phyloP scores from a whole-genome alignment of 2,329 filamentous ascomycete genomes.

The Neonectria neomacrospora region DNA sequence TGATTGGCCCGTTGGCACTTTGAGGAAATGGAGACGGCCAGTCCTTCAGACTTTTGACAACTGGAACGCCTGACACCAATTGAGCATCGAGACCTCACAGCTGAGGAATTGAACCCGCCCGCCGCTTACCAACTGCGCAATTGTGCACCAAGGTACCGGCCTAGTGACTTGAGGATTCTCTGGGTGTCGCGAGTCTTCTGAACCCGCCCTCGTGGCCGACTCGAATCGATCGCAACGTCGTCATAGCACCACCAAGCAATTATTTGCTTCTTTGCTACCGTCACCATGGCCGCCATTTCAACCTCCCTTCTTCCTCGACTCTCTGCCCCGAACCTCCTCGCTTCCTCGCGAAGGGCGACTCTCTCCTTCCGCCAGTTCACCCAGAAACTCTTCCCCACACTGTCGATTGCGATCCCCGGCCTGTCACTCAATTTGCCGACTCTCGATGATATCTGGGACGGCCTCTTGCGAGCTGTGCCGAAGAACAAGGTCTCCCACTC shows the following conservation, averaged over 20 bases:
- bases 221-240: conserved; percentile 22
- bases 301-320: conserved; percentile 67
- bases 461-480: conserved; percentile 88
- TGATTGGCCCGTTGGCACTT: conserved; percentile 48
- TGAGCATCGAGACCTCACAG: conserved; percentile 37
- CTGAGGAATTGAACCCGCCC: conserved; percentile 26
- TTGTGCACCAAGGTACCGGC: conserved; percentile 12
- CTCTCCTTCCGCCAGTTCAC: conserved; percentile 59
- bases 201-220: conserved; percentile 5
- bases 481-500: conserved; percentile 99
- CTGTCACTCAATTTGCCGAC: conserved; percentile 66
- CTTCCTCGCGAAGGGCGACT: conserved; percentile 56
- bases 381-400: conserved; percentile 61
- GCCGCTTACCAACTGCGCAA: conserved; percentile 16
- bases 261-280: conserved; percentile 21
- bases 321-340: conserved; percentile 54
- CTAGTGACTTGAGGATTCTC: background rate
- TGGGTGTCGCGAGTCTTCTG: background rate
- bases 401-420: conserved; percentile 69
- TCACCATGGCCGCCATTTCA: conserved; percentile 58
- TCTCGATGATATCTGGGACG: conserved; percentile 89
- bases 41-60: conserved; percentile 48
- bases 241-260: conserved; percentile 24
- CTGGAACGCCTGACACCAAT: conserved; percentile 39
- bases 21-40: conserved; percentile 33